Percentiles rank a stretch among this genome's conserved stretches.
These are phyloP conservation scores for Flaveria sonorensis DNA, from an alignment of 129 eudicot species.

Conservation along the genomic window DNA sequence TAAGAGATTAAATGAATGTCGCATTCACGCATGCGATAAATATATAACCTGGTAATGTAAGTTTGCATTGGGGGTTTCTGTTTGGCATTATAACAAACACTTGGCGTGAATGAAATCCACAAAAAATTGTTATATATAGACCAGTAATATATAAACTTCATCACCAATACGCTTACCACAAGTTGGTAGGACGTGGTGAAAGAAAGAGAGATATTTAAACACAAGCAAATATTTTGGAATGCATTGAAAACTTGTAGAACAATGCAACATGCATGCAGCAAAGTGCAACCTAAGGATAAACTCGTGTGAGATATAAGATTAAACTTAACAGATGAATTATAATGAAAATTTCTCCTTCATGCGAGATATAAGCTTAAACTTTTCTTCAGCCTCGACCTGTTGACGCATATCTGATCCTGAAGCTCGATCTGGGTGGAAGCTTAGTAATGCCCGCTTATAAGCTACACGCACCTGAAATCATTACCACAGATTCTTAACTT, in stretches of 20 bases:
- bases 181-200: not conserved
- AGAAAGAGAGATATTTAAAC: not conserved
- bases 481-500: not conserved
- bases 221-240: not conserved
- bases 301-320: not conserved
- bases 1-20: no score
- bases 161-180: not conserved
- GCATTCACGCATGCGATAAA: no score
- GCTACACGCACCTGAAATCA: constrained; percentile 78
- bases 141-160: not conserved
- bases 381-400: constrained; percentile 95
- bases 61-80: not conserved
- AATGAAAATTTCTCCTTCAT: constrained; percentile 67
- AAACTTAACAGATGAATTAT: constrained; percentile 17
- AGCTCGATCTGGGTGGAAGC: constrained; percentile 89
- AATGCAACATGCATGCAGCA: not conserved
- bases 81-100: not conserved
- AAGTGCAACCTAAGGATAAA: not conserved
- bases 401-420: constrained; percentile 60
- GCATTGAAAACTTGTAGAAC: not conserved
- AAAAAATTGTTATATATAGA: not conserved
- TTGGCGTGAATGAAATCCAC: not conserved
- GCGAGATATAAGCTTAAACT: constrained; percentile 83
- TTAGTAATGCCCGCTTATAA: constrained; percentile 69
- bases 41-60: no score